Percentiles rank a stretch among this genome's conserved stretches.
Conservation (phyloP, 331 rosid species). For the Saraca asoca region DNA sequence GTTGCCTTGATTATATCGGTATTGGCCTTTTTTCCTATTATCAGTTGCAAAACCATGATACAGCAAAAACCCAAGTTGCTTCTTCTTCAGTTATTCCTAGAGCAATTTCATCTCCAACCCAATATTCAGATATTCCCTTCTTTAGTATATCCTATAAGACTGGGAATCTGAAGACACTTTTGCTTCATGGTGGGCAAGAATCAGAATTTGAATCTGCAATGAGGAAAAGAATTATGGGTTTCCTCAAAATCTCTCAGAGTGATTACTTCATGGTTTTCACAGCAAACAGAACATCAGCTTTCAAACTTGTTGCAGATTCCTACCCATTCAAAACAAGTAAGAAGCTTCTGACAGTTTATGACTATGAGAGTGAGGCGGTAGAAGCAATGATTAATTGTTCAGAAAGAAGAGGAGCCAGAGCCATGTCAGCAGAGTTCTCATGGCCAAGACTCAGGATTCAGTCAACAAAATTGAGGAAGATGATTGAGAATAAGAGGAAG, state of each 20-base stretch:
- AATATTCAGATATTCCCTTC: conserved; percentile 57
- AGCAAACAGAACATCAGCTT: conserved; percentile 88
- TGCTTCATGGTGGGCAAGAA: conserved; percentile 71
- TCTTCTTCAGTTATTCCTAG: conserved; percentile 37
- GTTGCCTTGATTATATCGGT: conserved; percentile 90
- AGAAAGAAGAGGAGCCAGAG: conserved; percentile 69
- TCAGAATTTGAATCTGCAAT: conserved; percentile 70
- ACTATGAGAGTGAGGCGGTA: conserved; percentile 81
- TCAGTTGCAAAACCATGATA: conserved; percentile 56
- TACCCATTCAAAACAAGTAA: conserved; percentile 62
- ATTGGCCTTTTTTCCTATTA: conserved; percentile 83
- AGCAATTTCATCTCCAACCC: conserved; percentile 34
- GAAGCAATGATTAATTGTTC: conserved; percentile 67
- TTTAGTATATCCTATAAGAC: conserved; percentile 66
- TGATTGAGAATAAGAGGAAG: conserved; percentile 61
- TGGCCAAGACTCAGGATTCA: conserved; percentile 90
- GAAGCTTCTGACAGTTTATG: conserved; percentile 83
- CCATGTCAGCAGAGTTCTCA: conserved; percentile 76
- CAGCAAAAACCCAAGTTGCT: conserved; percentile 36
- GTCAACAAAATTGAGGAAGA: conserved; percentile 62
- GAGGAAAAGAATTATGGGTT: conserved; percentile 67
- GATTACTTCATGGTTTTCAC: conserved; percentile 92
- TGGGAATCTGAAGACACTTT: conserved; percentile 64
- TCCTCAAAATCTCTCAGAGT: conserved; percentile 61
- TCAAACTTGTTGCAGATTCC: conserved; percentile 76